These are phyloP conservation scores for Epichloe uncinata DNA, from an alignment of 2,329 filamentous ascomycete genomes.

Conservation along the genomic window DNA sequence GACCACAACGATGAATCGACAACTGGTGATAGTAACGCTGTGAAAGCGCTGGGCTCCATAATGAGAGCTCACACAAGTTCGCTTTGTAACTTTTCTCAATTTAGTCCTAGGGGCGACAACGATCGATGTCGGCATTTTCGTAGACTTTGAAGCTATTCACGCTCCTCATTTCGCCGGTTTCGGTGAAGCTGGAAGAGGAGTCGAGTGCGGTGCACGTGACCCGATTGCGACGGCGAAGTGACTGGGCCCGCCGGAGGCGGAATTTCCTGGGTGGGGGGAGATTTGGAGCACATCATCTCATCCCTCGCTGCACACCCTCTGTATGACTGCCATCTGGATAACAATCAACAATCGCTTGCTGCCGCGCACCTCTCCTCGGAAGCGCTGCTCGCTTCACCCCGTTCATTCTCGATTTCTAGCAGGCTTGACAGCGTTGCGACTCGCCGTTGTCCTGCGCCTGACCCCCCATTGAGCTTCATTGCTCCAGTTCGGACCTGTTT, in stretches of 20 bases:
- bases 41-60: too few relatives aligned
- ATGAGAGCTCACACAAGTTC: too few relatives aligned
- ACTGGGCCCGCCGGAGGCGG: background rate
- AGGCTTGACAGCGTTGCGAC: background rate
- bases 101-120: too few relatives aligned
- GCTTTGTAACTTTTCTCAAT: too few relatives aligned
- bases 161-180: background rate
- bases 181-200: background rate
- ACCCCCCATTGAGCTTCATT: conserved; percentile 1
- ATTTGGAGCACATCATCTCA: background rate
- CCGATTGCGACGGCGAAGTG: background rate
- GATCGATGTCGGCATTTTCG: too few relatives aligned
- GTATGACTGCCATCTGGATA: background rate
- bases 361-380: conserved; percentile 5
- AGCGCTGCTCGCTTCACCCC: conserved; percentile 2
- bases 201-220: background rate
- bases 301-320: background rate
- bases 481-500: background rate
- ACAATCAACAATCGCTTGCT: background rate
- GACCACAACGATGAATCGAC: too few relatives aligned
- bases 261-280: background rate
- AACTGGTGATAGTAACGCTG: too few relatives aligned
- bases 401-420: background rate
- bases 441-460: conserved; percentile 1
- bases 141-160: background rate